These are phyloP conservation scores for Stellera chamaejasme DNA, from an alignment of 345 rosid species.

Conservation along the genomic window DNA sequence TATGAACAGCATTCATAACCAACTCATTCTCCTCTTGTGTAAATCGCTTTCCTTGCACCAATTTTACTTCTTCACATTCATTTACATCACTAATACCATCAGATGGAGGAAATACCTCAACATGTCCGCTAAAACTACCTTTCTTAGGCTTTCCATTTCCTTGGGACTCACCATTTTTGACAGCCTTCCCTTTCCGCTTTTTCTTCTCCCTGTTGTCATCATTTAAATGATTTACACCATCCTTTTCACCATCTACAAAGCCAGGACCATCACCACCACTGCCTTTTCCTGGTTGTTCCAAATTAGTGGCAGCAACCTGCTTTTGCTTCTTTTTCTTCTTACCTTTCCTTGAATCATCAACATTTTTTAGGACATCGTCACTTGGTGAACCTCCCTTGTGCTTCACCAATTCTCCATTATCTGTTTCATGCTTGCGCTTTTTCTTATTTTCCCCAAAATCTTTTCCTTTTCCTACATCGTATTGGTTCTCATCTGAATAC, in stretches of 20 bases:
- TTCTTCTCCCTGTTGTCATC: slow-evolving; percentile 1
- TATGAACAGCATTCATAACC: slow-evolving; percentile 38
- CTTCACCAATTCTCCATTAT: too few relatives aligned
- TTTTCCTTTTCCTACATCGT: slow-evolving; percentile 1
- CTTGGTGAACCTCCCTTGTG: too few relatives aligned
- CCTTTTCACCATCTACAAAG: too few relatives aligned
- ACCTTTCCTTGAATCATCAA: slow-evolving; percentile 7
- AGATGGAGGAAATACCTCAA: slow-evolving; percentile 44
- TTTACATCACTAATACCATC: slow-evolving; percentile 14
- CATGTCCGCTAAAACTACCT: slow-evolving; percentile 55
- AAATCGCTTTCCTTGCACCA: slow-evolving; percentile 65
- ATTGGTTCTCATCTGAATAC: slow-evolving; percentile 7
- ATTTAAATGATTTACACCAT: too few relatives aligned
- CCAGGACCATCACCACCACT: too few relatives aligned
- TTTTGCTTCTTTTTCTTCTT: slow-evolving; percentile 17
- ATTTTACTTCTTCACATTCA: slow-evolving; percentile 10
- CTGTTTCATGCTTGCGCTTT: too few relatives aligned
- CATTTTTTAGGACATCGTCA: neutral
- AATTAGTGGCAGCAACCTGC: slow-evolving; percentile 1
- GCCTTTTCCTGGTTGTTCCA: neutral
- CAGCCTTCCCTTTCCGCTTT: slow-evolving; percentile 26
- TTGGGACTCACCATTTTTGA: slow-evolving; percentile 5
- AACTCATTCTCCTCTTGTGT: slow-evolving; percentile 60
- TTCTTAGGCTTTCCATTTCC: slow-evolving; percentile 30
- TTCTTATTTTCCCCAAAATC: too few relatives aligned